A percentile compares a stretch with the other conserved stretches of the same genome.
Evolutionary conservation across 345 rosid genomes (phyloP).

Genomic region (Hibiscus tridactylites): DNA sequence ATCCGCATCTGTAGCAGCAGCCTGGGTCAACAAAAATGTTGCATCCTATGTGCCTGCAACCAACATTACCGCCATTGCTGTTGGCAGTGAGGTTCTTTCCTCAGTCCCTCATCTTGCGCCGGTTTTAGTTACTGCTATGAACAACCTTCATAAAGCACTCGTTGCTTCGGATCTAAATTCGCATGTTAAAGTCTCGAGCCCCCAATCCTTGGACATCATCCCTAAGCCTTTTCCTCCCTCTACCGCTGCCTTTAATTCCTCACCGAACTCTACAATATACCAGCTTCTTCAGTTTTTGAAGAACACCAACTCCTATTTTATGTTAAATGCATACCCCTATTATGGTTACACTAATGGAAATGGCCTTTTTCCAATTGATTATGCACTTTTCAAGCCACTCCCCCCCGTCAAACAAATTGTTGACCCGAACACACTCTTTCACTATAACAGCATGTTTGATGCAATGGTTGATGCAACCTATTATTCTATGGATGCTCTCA

Average conservation of each 20-base stretch:
- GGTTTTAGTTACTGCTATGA: conserved; percentile 66
- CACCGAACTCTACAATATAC: conserved; percentile 63
- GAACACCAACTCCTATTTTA: conserved; percentile 77
- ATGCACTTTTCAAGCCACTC: conserved; percentile 68
- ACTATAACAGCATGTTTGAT: conserved; percentile 91
- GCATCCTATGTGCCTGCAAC: conserved; percentile 78
- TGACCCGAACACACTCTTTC: conserved; percentile 91
- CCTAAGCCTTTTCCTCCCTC: conserved; percentile 94
- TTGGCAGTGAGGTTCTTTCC: conserved; percentile 91
- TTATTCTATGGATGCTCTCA: conserved; percentile 67
- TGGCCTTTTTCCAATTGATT: conserved; percentile 88
- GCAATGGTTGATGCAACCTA: conserved; percentile 98
- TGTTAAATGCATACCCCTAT: conserved; percentile 94
- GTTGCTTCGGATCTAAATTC: conserved; percentile 79
- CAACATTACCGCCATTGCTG: conserved; percentile 86
- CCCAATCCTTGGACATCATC: conserved; percentile 72
- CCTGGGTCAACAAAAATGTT: conserved; percentile 79
- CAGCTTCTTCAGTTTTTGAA: conserved; percentile 87
- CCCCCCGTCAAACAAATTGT: conserved; percentile 85
- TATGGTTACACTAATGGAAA: conserved; percentile 75
- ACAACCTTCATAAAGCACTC: conserved; percentile 78
- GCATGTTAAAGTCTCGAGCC: conserved; percentile 73
- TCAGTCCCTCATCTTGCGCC: conserved; percentile 65
- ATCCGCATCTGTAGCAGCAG: conserved; percentile 72
- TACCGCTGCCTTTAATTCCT: conserved; percentile 67